Evolutionary conservation across 768 basidiomycete genomes (phyloP).

Genomic region (Mycena olivaceomarginata): DNA sequence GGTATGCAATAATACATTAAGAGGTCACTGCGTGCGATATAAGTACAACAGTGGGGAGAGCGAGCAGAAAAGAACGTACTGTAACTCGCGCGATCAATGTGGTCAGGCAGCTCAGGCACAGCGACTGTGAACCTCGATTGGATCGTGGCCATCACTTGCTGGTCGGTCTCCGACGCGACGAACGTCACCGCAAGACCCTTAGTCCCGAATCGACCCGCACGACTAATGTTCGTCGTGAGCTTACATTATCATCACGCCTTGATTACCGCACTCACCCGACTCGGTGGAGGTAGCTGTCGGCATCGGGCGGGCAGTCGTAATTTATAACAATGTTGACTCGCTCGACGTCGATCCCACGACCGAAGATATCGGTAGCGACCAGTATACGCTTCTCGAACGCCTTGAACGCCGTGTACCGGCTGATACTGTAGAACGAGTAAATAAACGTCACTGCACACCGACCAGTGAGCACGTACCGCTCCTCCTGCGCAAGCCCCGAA

Average conservation of each 20-base stretch:
- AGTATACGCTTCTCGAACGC: slow-evolving; percentile 99
- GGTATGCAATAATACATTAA: slow-evolving; percentile 55
- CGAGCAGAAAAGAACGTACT: slow-evolving; percentile 76
- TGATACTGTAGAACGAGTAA: slow-evolving; percentile 74
- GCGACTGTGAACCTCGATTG: slow-evolving; percentile 98
- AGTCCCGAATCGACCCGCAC: slow-evolving; percentile 99
- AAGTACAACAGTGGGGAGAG: background rate
- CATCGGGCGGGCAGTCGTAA: slow-evolving; percentile 98
- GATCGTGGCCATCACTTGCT: slow-evolving; percentile 95
- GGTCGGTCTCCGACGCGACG: slow-evolving; percentile 93
- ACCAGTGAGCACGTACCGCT: slow-evolving; percentile 79
- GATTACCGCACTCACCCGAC: slow-evolving; percentile 81
- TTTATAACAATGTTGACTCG: slow-evolving; percentile 99
- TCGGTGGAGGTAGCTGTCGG: slow-evolving; percentile 98
- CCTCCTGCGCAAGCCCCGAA: slow-evolving; percentile 95
- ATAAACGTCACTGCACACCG: background rate
- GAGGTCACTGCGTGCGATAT: slow-evolving; percentile 64
- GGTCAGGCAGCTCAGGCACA: slow-evolving; percentile 95
- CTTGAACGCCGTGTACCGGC: slow-evolving; percentile 98
- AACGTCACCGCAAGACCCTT: slow-evolving; percentile 99
- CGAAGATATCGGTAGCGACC: slow-evolving; percentile 99
- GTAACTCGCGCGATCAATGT: slow-evolving; percentile 96
- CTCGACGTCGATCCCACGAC: slow-evolving; percentile 99
- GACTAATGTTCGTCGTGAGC: slow-evolving; percentile 65
- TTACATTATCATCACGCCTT: background rate